Conservation (phyloP, 139 green algal genomes). For the Chlamydomonas incerta region DNA sequence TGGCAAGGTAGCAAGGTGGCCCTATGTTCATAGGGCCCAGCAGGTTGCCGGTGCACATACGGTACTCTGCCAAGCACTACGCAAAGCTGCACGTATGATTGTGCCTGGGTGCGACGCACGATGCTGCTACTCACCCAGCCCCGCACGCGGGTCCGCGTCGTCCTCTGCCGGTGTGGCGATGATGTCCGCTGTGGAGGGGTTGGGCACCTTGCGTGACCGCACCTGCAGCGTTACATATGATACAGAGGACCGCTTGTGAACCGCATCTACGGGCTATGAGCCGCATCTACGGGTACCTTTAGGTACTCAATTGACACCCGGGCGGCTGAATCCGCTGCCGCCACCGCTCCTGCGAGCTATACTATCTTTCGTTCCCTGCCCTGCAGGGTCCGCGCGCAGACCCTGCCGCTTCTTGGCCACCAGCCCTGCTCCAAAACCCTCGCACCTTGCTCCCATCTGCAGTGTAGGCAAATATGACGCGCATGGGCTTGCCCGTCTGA, state of each 20-base stretch:
- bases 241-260: no score
- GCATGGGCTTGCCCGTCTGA: background rate
- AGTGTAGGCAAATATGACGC: conserved; percentile 28
- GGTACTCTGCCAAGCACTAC: background rate
- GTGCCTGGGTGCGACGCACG: no score
- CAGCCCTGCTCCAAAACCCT: no score
- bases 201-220: conserved; percentile 16
- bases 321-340: no score
- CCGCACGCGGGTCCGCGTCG: background rate
- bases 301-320: no score
- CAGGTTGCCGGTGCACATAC: background rate
- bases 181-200: conserved; percentile 27
- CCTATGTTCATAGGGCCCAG: background rate
- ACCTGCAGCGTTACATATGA: background rate
- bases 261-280: background rate
- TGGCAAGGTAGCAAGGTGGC: no score
- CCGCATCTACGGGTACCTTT: background rate
- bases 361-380: no score
- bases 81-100: no score
- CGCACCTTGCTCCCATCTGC: background rate
- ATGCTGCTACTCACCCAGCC: background rate
- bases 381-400: background rate
- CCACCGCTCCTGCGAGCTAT: no score
- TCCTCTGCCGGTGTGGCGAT: conserved; percentile 2
- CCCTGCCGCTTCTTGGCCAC: no score